Percentiles rank a stretch among this genome's conserved stretches.
These are phyloP conservation scores for Mrakiaceae sp. DNA, from an alignment of 1,284 basidiomycete species.

Conservation along the genomic window DNA sequence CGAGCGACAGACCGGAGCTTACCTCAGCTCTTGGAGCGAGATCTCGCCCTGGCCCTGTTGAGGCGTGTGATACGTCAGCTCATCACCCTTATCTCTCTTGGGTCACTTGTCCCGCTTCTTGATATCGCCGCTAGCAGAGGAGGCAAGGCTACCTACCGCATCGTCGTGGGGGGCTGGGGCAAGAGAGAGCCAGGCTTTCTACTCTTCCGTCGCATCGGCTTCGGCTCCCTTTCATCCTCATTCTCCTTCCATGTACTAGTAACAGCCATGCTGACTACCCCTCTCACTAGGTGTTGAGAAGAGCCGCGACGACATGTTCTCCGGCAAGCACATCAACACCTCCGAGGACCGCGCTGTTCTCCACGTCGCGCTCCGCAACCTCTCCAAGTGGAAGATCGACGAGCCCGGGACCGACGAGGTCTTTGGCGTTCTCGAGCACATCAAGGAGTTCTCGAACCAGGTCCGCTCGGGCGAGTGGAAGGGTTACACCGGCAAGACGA, in stretches of 20 bases:
- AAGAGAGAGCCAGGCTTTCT: too few species aligned
- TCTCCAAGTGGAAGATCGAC: slow-evolving; percentile 53
- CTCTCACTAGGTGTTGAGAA: slow-evolving; percentile 79
- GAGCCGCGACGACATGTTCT: slow-evolving; percentile 84
- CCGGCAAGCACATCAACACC: slow-evolving; percentile 94
- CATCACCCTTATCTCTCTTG: too few species aligned
- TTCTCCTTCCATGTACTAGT: slow-evolving; percentile 44
- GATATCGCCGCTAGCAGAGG: too few species aligned
- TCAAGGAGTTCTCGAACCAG: slow-evolving; percentile 75
- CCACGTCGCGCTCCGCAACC: slow-evolving; percentile 86
- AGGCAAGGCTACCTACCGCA: too few species aligned
- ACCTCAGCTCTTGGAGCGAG: too few species aligned
- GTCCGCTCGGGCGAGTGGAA: slow-evolving; percentile 83
- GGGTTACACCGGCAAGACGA: slow-evolving; percentile 92
- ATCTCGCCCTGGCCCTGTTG: too few species aligned
- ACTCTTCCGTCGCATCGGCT: neutral
- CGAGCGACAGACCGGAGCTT: too few species aligned
- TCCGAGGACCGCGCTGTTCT: slow-evolving; percentile 94
- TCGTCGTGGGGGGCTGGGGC: too few species aligned
- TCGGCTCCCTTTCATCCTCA: slow-evolving; percentile 32
- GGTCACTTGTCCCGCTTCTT: too few species aligned
- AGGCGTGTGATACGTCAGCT: too few species aligned
- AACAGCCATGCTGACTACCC: slow-evolving; percentile 21
- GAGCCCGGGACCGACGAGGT: slow-evolving; percentile 81
- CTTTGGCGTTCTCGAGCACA: slow-evolving; percentile 72